A percentile compares a stretch with the other conserved stretches of the same genome.
Conservation (phyloP, 2,329 filamentous ascomycete genomes). For the Exutisphaerella laricina region DNA sequence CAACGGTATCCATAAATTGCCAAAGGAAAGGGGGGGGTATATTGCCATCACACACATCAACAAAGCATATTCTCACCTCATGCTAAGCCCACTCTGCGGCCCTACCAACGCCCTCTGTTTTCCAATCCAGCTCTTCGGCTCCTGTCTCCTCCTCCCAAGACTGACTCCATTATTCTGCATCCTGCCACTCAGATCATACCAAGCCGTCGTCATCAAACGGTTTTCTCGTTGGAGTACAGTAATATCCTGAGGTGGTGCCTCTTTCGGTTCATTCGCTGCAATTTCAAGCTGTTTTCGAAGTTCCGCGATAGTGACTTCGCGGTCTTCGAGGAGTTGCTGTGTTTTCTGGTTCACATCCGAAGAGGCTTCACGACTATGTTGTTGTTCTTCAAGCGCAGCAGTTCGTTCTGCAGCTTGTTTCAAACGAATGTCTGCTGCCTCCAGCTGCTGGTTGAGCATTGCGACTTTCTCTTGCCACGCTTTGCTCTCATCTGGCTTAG, state of each 20-base stretch:
- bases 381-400: conserved; percentile 27
- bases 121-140: conserved; percentile 75
- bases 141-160: conserved; percentile 67
- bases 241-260: conserved; percentile 41
- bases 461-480: conserved; percentile 29
- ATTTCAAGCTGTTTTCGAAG: conserved; percentile 29
- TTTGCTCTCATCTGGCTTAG: conserved; percentile 25
- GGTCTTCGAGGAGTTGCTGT: conserved; percentile 23
- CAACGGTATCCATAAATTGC: no score
- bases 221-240: conserved; percentile 72
- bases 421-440: conserved; percentile 29
- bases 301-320: conserved; percentile 26
- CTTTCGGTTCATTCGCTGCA: conserved; percentile 15
- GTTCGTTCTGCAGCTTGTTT: conserved; percentile 31
- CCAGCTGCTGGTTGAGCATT: conserved; percentile 30
- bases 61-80: not conserved
- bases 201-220: conserved; percentile 71
- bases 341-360: conserved; percentile 16
- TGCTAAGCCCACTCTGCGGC: conserved; percentile 16
- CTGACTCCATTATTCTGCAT: conserved; percentile 79
- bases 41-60: conserved; percentile 2
- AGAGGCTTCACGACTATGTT: conserved; percentile 13
- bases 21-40: no score
- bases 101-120: conserved; percentile 61
- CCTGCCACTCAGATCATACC: conserved; percentile 74